Conservation (phyloP, 2,329 filamentous ascomycete genomes). For the Blumeria graminis region DNA sequence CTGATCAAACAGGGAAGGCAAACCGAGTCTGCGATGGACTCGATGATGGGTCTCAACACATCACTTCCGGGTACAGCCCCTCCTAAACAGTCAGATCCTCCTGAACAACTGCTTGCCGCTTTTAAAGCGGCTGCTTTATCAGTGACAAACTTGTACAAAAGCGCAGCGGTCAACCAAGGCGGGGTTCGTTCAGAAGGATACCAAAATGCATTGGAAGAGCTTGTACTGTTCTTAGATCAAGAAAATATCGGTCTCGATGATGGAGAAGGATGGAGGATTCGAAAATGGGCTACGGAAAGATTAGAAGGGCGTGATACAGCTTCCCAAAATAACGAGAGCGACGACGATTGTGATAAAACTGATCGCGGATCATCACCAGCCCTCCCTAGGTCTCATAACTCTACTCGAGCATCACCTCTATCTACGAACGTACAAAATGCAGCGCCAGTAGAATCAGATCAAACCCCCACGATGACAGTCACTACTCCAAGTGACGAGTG, state of each 20-base stretch:
- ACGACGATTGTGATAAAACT: constrained; percentile 35
- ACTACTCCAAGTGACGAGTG: constrained; percentile 4
- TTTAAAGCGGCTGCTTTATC: constrained; percentile 86
- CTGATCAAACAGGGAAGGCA: too few species aligned
- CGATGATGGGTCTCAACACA: constrained; percentile 37
- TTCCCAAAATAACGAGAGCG: constrained; percentile 34
- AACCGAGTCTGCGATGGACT: constrained; percentile 24
- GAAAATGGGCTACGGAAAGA: constrained; percentile 43
- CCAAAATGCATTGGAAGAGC: constrained; percentile 78
- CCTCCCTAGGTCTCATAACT: constrained; percentile 23
- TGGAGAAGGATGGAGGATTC: constrained; percentile 44
- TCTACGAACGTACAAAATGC: constrained; percentile 11
- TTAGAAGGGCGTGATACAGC: constrained; percentile 35
- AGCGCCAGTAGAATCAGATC: constrained; percentile 17
- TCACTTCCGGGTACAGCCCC: constrained; percentile 28
- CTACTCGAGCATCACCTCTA: constrained; percentile 16
- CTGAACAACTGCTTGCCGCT: constrained; percentile 53
- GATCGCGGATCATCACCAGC: constrained; percentile 35
- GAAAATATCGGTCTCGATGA: constrained; percentile 56
- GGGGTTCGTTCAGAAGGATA: constrained; percentile 63
- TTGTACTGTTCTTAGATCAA: constrained; percentile 65
- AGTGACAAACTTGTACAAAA: constrained; percentile 92
- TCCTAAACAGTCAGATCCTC: constrained; percentile 20
- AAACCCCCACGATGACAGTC: constrained; percentile 12
- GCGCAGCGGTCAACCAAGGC: constrained; percentile 53